Evolutionary conservation across 768 basidiomycete species (phyloP).

Genomic region (Auricularia sp.): DNA sequence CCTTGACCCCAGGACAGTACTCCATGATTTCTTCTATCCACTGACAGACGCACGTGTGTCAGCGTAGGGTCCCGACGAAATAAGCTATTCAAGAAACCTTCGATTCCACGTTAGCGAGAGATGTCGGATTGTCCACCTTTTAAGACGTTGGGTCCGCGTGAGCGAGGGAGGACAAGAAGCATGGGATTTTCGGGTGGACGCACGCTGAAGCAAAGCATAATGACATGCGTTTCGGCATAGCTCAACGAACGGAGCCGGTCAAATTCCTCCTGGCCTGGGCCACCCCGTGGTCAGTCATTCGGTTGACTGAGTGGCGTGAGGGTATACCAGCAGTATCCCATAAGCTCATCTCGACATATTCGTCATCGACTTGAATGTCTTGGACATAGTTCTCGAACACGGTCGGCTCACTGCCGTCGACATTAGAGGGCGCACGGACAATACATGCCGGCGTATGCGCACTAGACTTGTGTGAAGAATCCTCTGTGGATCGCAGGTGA

Average conservation of each 20-base stretch:
- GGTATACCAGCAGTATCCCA: slow-evolving; percentile 94
- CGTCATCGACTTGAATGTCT: slow-evolving; percentile 78
- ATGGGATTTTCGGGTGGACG: slow-evolving; percentile 16
- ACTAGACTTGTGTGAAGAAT: slow-evolving; percentile 94
- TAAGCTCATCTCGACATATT: slow-evolving; percentile 79
- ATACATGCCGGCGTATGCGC: slow-evolving; percentile 22
- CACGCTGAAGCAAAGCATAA: slow-evolving; percentile 95
- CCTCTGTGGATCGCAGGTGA: slow-evolving; percentile 43
- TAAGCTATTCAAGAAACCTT: slow-evolving; percentile 44
- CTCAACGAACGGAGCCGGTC: slow-evolving; percentile 88
- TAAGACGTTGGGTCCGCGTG: slow-evolving; percentile 10
- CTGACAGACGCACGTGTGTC: slow-evolving; percentile 30
- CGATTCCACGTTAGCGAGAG: slow-evolving; percentile 89
- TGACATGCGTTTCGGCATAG: slow-evolving; percentile 92
- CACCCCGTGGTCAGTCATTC: slow-evolving; percentile 19
- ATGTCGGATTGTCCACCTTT: slow-evolving; percentile 89
- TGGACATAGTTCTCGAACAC: slow-evolving; percentile 98
- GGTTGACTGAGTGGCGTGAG: neutral
- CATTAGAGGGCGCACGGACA: neutral
- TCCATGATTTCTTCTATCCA: slow-evolving; percentile 91
- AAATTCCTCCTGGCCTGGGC: slow-evolving; percentile 89
- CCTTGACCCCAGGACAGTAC: slow-evolving; percentile 92
- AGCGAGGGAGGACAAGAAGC: neutral
- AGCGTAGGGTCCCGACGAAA: neutral
- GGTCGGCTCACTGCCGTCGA: slow-evolving; percentile 61